phyloP scores from a whole-genome alignment of 2,329 filamentous ascomycete genomes.

The Colletotrichum plurivorum region DNA sequence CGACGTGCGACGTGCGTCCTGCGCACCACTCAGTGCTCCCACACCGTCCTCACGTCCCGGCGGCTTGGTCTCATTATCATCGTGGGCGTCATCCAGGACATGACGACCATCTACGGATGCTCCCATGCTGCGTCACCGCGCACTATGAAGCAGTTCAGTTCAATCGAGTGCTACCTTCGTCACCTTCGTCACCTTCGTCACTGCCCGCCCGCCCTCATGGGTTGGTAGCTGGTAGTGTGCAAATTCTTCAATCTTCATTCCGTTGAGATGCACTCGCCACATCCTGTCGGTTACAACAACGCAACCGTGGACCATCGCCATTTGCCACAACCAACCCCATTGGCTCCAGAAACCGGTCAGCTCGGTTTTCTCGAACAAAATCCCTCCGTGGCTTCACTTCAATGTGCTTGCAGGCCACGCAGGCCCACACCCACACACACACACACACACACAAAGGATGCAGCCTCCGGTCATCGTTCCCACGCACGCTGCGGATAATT shows the following conservation, averaged over 20 bases:
- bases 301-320: neutral
- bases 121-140: slow-evolving; percentile 25
- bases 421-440: neutral
- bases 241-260: slow-evolving; percentile 16
- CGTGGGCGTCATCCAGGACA: slow-evolving; percentile 21
- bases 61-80: slow-evolving; percentile 22
- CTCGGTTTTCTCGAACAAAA: slow-evolving; percentile 16
- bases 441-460: slow-evolving; percentile 25
- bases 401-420: slow-evolving; percentile 10
- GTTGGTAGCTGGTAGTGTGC: slow-evolving; percentile 2
- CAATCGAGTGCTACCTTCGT: slow-evolving; percentile 16
- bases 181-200: slow-evolving; percentile 22
- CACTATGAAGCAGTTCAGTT: slow-evolving; percentile 4
- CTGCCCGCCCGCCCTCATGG: neutral
- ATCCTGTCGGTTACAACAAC: slow-evolving; percentile 13
- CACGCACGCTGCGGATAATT: slow-evolving; percentile 26
- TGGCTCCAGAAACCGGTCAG: slow-evolving; percentile 7
- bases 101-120: neutral
- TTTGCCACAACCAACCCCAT: slow-evolving; percentile 30
- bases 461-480: slow-evolving; percentile 23
- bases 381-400: slow-evolving; percentile 10
- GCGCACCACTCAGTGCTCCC: slow-evolving; percentile 19
- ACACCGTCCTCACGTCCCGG: slow-evolving; percentile 8
- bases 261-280: slow-evolving; percentile 30
- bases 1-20: neutral